Percentiles rank a stretch among this genome's conserved stretches.
These are phyloP conservation scores for Musa troglodytarum DNA, from an alignment of 176 grass and related monocot species.

Conservation along the genomic window DNA sequence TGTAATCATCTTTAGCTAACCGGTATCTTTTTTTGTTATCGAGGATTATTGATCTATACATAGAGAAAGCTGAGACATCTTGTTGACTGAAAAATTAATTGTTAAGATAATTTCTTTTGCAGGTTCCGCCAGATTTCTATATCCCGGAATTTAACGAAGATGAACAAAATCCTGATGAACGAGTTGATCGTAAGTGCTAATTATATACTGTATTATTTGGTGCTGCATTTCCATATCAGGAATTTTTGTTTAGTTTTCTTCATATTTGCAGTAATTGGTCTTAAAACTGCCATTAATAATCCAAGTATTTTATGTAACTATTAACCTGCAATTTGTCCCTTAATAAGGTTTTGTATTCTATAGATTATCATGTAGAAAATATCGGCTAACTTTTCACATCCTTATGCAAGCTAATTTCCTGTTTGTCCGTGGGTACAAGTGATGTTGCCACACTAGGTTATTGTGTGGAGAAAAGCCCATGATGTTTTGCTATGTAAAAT, in stretches of 20 bases:
- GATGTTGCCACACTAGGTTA: too few species aligned
- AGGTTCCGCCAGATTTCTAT: constrained; percentile 97
- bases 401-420: too few species aligned
- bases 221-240: not conserved
- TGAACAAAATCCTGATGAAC: constrained; percentile 80
- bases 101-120: constrained; percentile 25
- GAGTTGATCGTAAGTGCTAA: constrained; percentile 48
- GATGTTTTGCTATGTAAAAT: too few species aligned
- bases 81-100: not conserved
- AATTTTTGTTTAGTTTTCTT: not conserved
- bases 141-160: constrained; percentile 96
- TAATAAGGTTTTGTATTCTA: too few species aligned
- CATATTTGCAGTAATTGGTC: not conserved
- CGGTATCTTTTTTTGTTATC: too few species aligned
- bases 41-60: not conserved
- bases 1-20: too few species aligned
- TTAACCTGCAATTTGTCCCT: too few species aligned
- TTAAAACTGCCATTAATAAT: not conserved
- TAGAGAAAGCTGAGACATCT: not conserved
- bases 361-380: too few species aligned
- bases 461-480: too few species aligned
- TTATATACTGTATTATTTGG: not conserved
- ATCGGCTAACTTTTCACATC: too few species aligned
- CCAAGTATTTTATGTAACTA: too few species aligned
- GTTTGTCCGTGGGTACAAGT: too few species aligned